Base-by-base conservation (phyloP, 1,139 yeast genomes). In the Geotrichum restrictum region DNA sequence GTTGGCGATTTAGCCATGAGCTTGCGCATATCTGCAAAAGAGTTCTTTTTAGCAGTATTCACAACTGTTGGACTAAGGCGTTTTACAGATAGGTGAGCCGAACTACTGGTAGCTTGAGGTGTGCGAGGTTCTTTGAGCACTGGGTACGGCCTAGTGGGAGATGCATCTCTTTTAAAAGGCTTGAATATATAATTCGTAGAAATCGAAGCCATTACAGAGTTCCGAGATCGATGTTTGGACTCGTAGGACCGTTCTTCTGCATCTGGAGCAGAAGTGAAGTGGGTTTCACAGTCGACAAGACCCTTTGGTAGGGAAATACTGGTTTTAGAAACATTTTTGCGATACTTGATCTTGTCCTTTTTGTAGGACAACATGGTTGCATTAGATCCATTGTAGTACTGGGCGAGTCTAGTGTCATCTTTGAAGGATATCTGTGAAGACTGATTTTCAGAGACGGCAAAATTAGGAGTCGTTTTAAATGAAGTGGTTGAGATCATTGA, bases 241-340 rank as follows among this genome's bases (percentile, higher is more conserved):
- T 46, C 34, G 49, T 44, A 45, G 34, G 42, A 16, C 22, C 38
- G 31, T 37, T 11, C 22, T 8, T 31, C 24, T 34, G 52, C 43
- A 41, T 31, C 56, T 24, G 29, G 29, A 24, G 7, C 48, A 29
- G 50, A 38, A 8, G 60, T 54, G 48, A 62, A 60, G 49, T 55
- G 62, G 13, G 58, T 62, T 14, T 57, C 58, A 11, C 60, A 58
- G 39, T 64, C 60, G n/a, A 59, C 60, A 18, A 58, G 24, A 3
- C 56, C 55, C 0, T 62, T 59, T 1, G 67, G 67, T n/a, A 55
- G 55, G 3, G 66, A 63, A 33, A 64, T 64, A 11, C 54, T 49
- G 14, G 54, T 52, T 49, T 64, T 63, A 43, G 57, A 47, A 21
- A 64, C 56, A 43, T 53, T 55, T 45, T 57, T 57, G 42, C 56